A percentile compares a stretch with the other conserved stretches of the same genome.
These are phyloP conservation scores for Pseudoscleropodium purum DNA, from an alignment of 225 moss, liverwort and hornwort species.

Conservation along the genomic window DNA sequence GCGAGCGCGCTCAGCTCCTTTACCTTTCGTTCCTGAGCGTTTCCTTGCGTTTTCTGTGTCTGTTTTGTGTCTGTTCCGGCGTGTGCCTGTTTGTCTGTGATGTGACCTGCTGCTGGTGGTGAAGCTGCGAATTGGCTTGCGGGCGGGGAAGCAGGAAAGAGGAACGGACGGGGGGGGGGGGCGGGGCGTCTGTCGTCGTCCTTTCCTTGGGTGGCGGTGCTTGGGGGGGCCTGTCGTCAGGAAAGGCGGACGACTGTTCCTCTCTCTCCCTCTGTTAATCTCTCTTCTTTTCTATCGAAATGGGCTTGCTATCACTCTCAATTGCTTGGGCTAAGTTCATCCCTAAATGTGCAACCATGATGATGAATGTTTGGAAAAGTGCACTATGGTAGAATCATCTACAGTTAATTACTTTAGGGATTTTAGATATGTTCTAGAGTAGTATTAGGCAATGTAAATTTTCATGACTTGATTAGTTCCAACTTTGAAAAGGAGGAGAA, in stretches of 20 bases:
- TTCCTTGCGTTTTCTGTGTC: neutral
- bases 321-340: neutral
- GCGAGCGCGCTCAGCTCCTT: neutral
- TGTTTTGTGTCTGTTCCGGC: too few relatives aligned
- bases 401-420: too few relatives aligned
- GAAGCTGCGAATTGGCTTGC: neutral
- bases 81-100: neutral
- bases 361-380: neutral
- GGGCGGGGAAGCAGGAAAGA: neutral
- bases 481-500: too few relatives aligned
- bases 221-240: neutral
- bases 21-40: neutral
- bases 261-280: neutral
- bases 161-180: too few relatives aligned
- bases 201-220: neutral
- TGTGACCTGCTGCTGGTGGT: neutral
- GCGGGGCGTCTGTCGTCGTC: neutral
- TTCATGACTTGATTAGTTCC: too few relatives aligned
- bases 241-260: neutral
- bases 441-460: too few relatives aligned
- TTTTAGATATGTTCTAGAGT: too few relatives aligned
- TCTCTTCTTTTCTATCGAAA: neutral
- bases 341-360: neutral
- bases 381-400: too few relatives aligned
- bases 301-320: neutral